A percentile compares a stretch with the other conserved stretches of the same genome.
phyloP scores from a whole-genome alignment of 2,329 filamentous ascomycete species.

The Colletotrichum godetiae region DNA sequence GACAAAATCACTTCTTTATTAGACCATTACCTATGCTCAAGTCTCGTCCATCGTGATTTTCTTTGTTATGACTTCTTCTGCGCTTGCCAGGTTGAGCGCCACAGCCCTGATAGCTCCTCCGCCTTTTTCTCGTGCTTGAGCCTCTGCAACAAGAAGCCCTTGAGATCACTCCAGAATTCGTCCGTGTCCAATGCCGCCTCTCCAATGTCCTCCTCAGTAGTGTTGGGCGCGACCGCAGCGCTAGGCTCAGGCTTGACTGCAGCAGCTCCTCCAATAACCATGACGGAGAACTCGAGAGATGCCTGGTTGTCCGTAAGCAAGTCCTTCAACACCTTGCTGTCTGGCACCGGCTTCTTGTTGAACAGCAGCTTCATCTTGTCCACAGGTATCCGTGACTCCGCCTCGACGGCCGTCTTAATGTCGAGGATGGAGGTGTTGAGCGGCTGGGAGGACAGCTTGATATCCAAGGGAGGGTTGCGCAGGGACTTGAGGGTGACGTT shows the following conservation, averaged over 20 bases:
- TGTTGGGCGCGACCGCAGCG: constrained; percentile 46
- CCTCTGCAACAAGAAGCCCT: constrained; percentile 82
- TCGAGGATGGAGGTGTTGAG: constrained; percentile 81
- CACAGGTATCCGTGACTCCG: constrained; percentile 71
- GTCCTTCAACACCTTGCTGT: constrained; percentile 82
- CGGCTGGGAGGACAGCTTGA: constrained; percentile 72
- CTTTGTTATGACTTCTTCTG: constrained; percentile 45
- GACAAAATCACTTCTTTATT: constrained; percentile 34
- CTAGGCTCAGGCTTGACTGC: constrained; percentile 53
- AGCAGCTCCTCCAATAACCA: constrained; percentile 81
- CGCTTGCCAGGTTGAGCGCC: constrained; percentile 77
- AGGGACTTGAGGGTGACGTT: constrained; percentile 78
- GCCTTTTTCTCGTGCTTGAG: constrained; percentile 77
- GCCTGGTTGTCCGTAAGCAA: constrained; percentile 68
- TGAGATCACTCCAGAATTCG: constrained; percentile 88
- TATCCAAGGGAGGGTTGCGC: constrained; percentile 77
- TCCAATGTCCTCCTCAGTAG: constrained; percentile 34
- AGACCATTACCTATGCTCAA: constrained; percentile 27
- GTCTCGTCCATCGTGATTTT: background rate
- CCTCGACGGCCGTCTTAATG: constrained; percentile 77
- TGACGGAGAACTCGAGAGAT: constrained; percentile 81
- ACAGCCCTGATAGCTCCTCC: constrained; percentile 72
- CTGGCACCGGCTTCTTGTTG: constrained; percentile 86
- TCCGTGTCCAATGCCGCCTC: constrained; percentile 73
- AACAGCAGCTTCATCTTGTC: constrained; percentile 88